A percentile compares a stretch with the other conserved stretches of the same genome.
Conservation (phyloP, 1,284 basidiomycete genomes). For the Ustilago nuda region DNA sequence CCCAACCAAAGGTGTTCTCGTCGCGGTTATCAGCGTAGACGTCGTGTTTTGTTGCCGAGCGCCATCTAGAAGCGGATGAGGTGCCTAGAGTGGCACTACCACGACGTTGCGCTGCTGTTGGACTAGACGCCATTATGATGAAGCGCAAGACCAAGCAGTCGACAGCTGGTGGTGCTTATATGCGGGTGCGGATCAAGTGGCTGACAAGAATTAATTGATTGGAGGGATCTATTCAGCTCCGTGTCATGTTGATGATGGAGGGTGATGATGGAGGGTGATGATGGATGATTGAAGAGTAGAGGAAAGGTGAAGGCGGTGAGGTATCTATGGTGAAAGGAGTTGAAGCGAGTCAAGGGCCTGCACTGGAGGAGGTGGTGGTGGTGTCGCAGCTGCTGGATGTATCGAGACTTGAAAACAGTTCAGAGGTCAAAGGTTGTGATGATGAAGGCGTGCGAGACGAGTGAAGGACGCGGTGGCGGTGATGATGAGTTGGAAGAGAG, state of each 20-base stretch:
- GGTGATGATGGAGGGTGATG: constrained; percentile 1
- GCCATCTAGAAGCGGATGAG: constrained; percentile 8
- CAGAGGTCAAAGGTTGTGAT: neutral
- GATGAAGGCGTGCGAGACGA: neutral
- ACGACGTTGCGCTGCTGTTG: constrained; percentile 1
- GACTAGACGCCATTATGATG: neutral
- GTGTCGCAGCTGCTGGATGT: neutral
- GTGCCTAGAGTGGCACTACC: neutral
- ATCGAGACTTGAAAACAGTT: neutral
- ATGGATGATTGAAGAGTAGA: neutral
- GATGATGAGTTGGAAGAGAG: neutral
- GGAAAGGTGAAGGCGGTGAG: neutral
- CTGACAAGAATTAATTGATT: neutral
- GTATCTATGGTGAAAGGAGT: neutral
- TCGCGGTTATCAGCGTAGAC: constrained; percentile 49
- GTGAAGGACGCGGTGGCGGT: neutral
- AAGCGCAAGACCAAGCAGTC: neutral
- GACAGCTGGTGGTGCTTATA: neutral
- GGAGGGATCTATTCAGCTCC: neutral
- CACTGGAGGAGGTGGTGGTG: neutral
- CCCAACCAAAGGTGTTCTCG: constrained; percentile 53
- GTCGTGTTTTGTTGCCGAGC: constrained; percentile 42
- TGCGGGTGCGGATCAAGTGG: neutral
- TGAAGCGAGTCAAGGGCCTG: neutral
- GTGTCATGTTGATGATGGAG: neutral